Evolutionary conservation across 371 early-diverging fungal genomes (phyloP), one percentile per base, ranked within the genome.

Genomic region (Zancudomyces culisetae): DNA sequence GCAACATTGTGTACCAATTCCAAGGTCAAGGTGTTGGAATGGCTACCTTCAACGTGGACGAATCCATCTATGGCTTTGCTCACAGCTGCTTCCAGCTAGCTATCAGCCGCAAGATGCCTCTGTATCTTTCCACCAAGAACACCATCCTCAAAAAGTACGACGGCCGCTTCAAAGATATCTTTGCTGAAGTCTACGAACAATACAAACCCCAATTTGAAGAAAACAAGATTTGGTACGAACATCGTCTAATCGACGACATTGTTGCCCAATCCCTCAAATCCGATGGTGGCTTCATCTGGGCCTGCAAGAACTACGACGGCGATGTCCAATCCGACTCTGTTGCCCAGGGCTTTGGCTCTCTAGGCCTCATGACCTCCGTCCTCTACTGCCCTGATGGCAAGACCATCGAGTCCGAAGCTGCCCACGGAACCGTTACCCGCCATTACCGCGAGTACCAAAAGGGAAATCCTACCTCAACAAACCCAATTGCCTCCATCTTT

Each of bases 141-240:
- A 96, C 97, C 29, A 93, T 96, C 54, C 71, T 96, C 58, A 93
- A 93, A 74, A 83, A 78, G 54, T 96, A 96, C 68, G 97, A 96
- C 63, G 97, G 94, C 57, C 80, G 90, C 60, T 96, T 93, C 81
- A 92, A 90, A 83, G 89, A 93, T 64, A 94, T 94, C 62, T 96
- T 96, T 69, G 70, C 83, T 58, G 80, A 75, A 27, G 78, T 94
- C 58, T 96, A 86, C 72, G 79, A 89, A 47, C 72, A 73, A 60
- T 73, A 57, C 71, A 77, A 82, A 70, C 49, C 72, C 43, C 66
- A 79, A 53, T 88, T 82, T 49, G 81, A 85, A 51, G 76, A 64
- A 21, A 64, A 63, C 19, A 78, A 78, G 49, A 90, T 93, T 61
- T 91, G 87, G 89, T 95, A 95, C 60, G 96, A 95, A 69, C 96